Percentiles rank a stretch among this genome's conserved stretches.
phyloP scores from a whole-genome alignment of 768 basidiomycete species.

The Trametes elegans region DNA sequence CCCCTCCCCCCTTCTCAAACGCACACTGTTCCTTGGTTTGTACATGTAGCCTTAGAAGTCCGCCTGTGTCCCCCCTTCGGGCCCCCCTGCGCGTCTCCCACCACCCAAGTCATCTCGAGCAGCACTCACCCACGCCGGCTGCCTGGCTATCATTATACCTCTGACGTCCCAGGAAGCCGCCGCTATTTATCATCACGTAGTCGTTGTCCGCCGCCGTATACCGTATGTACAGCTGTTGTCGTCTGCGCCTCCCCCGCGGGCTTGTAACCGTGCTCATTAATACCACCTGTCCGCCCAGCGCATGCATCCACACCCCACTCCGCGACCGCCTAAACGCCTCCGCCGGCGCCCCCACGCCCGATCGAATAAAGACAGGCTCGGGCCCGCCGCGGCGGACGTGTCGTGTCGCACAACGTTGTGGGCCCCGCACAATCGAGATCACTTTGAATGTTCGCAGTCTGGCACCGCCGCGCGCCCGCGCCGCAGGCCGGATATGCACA shows the following conservation, averaged over 20 bases:
- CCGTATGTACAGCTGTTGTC: conserved; percentile 1
- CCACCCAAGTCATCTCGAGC: background rate
- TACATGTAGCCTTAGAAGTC: conserved; percentile 14
- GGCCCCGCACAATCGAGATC: background rate
- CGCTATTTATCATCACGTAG: conserved; percentile 15
- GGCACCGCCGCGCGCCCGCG: too few species aligned
- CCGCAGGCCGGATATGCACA: background rate
- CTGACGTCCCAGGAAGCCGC: conserved; percentile 2
- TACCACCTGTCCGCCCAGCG: background rate
- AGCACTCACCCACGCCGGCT: background rate
- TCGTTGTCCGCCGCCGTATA: background rate
- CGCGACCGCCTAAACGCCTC: too few species aligned
- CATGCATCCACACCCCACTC: background rate
- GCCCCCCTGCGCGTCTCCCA: background rate
- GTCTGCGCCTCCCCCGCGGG: background rate
- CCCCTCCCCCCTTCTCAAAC: background rate
- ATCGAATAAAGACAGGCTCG: too few species aligned
- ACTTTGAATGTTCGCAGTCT: background rate
- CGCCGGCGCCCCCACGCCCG: too few species aligned
- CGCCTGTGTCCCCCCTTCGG: background rate
- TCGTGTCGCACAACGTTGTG: too few species aligned
- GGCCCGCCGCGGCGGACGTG: too few species aligned
- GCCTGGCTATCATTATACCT: conserved; percentile 11
- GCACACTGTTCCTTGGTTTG: conserved; percentile 8
- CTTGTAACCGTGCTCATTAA: conserved; percentile 10